phyloP scores from a whole-genome alignment of 805 yeast species.

The Candida pseudofarinosa region DNA sequence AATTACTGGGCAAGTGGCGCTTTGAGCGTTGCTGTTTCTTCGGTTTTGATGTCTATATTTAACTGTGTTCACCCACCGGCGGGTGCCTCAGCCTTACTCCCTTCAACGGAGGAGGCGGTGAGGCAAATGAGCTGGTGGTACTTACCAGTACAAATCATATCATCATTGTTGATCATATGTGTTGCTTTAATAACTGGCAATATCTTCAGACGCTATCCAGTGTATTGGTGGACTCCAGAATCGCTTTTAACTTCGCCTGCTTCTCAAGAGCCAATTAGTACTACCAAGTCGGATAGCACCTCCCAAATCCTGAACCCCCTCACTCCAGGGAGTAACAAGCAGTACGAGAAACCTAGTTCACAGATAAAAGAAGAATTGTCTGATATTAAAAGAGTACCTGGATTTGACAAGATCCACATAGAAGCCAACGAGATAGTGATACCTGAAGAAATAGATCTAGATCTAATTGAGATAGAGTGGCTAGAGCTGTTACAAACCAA shows the following conservation, averaged over 20 bases:
- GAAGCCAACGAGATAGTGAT: not conserved
- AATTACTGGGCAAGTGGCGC: conserved; percentile 59
- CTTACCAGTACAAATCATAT: conserved; percentile 50
- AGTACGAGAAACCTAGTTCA: not conserved
- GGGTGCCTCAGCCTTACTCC: conserved; percentile 65
- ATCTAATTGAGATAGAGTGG: conserved; percentile 2
- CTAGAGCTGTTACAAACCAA: conserved; percentile 1
- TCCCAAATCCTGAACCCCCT: not conserved
- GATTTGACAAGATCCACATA: not conserved
- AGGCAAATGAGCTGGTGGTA: conserved; percentile 63
- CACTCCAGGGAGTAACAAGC: not conserved
- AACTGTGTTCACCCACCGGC: conserved; percentile 70
- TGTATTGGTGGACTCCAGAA: conserved; percentile 55
- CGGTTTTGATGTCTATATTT: conserved; percentile 49
- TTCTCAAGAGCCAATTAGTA: not conserved
- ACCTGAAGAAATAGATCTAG: not conserved
- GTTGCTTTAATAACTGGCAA: conserved; percentile 55
- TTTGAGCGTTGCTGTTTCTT: conserved; percentile 49
- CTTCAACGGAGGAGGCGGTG: conserved; percentile 44
- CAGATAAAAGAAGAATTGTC: not conserved
- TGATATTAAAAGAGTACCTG: not conserved
- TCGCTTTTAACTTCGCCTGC: conserved; percentile 4
- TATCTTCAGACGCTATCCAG: conserved; percentile 49
- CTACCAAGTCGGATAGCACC: not conserved
- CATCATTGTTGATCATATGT: conserved; percentile 43